phyloP scores from a whole-genome alignment of 2,329 filamentous ascomycete species.

The Sphaerostilbella broomeana region DNA sequence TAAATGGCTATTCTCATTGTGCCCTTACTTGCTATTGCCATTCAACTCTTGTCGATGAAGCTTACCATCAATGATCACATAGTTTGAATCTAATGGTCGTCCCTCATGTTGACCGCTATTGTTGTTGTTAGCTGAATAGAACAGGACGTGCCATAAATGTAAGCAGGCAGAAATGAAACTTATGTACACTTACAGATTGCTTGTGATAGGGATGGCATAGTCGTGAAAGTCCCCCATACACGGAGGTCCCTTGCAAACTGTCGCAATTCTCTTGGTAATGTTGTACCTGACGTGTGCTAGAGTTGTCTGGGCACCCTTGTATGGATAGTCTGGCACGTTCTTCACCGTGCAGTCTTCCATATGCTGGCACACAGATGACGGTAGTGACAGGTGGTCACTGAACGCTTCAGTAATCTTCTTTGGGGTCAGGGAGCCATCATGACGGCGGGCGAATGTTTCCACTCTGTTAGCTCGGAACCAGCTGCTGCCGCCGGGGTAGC shows the following conservation, averaged over 20 bases:
- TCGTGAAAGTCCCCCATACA: slow-evolving; percentile 6
- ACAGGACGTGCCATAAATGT: no score
- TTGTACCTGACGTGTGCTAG: slow-evolving; percentile 11
- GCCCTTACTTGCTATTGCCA: no score
- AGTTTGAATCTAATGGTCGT: no score
- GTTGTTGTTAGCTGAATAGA: no score
- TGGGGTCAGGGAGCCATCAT: not conserved
- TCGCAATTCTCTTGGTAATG: slow-evolving; percentile 10
- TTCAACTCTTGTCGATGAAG: no score
- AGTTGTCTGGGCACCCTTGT: slow-evolving; percentile 4
- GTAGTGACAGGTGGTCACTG: slow-evolving; percentile 5
- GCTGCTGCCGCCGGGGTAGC: slow-evolving; percentile 13
- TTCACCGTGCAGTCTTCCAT: slow-evolving; percentile 7
- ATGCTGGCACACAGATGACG: slow-evolving; percentile 11
- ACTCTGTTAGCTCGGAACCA: slow-evolving; percentile 11
- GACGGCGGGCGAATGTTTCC: not conserved
- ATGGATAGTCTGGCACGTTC: slow-evolving; percentile 12
- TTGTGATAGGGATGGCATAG: no score
- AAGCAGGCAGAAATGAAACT: no score
- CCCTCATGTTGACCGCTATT: no score
- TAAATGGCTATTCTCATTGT: no score
- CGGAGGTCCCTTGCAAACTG: slow-evolving; percentile 12
- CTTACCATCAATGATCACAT: no score
- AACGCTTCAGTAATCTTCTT: slow-evolving; percentile 5
- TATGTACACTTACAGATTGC: no score